These are phyloP conservation scores for Fraxinus velutina DNA, from an alignment of 305 asterid genomes.

Conservation along the genomic window DNA sequence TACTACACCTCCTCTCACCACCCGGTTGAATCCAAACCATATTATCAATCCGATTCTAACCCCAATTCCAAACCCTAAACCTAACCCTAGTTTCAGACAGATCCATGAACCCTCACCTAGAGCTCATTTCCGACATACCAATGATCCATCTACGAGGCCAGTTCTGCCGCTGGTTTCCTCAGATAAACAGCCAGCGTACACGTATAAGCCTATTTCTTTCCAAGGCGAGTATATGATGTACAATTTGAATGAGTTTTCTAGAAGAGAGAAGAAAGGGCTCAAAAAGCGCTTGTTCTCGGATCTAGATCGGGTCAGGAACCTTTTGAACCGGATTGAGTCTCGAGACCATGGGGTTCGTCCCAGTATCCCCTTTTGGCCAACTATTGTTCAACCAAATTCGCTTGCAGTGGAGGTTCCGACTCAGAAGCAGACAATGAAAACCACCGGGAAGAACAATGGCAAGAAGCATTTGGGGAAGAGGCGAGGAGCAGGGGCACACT, in stretches of 20 bases:
- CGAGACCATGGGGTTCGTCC: slow-evolving; percentile 38
- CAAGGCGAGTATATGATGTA: slow-evolving; percentile 50
- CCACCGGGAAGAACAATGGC: neutral
- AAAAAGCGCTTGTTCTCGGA: slow-evolving; percentile 52
- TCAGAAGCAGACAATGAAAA: neutral
- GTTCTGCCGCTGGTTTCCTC: neutral
- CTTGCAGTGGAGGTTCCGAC: neutral
- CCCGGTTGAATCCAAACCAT: slow-evolving; percentile 23
- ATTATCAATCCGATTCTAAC: slow-evolving; percentile 42
- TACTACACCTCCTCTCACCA: slow-evolving; percentile 10
- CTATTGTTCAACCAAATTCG: neutral
- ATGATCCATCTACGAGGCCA: slow-evolving; percentile 17
- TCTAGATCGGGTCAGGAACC: slow-evolving; percentile 64
- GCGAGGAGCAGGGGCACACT: slow-evolving; percentile 23
- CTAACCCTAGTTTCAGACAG: slow-evolving; percentile 48
- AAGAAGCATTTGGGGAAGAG: slow-evolving; percentile 54
- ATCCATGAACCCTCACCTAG: slow-evolving; percentile 18
- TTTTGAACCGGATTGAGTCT: slow-evolving; percentile 62
- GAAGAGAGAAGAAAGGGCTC: slow-evolving; percentile 54
- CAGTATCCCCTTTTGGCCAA: neutral
- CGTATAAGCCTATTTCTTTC: slow-evolving; percentile 27
- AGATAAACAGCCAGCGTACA: neutral
- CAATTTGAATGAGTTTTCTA: slow-evolving; percentile 45
- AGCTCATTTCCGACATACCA: slow-evolving; percentile 9
- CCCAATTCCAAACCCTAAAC: slow-evolving; percentile 63